Base-by-base conservation (phyloP, 805 yeast species). In the Babjeviella inositovora region DNA sequence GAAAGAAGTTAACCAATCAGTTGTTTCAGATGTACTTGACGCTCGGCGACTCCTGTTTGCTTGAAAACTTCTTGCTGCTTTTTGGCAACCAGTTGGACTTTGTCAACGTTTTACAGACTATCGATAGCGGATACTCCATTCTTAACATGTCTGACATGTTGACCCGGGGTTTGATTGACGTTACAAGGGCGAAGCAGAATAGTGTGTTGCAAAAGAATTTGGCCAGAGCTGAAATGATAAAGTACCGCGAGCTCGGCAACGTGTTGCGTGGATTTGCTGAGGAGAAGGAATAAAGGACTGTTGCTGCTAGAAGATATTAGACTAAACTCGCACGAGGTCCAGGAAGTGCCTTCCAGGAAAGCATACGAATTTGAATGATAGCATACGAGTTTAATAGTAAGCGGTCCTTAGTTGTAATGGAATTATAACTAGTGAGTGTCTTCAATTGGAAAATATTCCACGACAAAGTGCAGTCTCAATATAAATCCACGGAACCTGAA, bases 381-480 rank as follows among this genome's bases (percentile, higher is more conserved):
- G 58, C 2, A 59, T 48, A 18, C 32, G 35, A 5, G 18, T 30
- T 5, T 43, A 50, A 2, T 43, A 59, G 2, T 45, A 54, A 31
- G 54, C 54, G 6, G 53, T 54, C 61, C 51, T 56, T 27, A 41
- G 51, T 13, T n/a, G n/a, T n/a, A n/a, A n/a, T n/a, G n/a, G n/a
- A n/a, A n/a, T n/a, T n/a, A n/a, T n/a, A n/a, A n/a, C n/a, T n/a
- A n/a, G n/a, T n/a, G n/a, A n/a, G n/a, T n/a, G n/a, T n/a, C n/a
- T n/a, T n/a, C n/a, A n/a, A n/a, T n/a, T n/a, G n/a, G n/a, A n/a
- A n/a, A n/a, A n/a, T n/a, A n/a, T n/a, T n/a, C n/a, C n/a, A n/a
- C n/a, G n/a, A n/a, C n/a, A n/a, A n/a, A n/a, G n/a, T n/a, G n/a
- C n/a, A n/a, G n/a, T n/a, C n/a, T n/a, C n/a, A n/a, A n/a, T n/a